Evolutionary conservation across 2,329 filamentous ascomycete genomes (phyloP), one percentile per base, ranked within the genome.

Genomic region (Scorias spongiosa): DNA sequence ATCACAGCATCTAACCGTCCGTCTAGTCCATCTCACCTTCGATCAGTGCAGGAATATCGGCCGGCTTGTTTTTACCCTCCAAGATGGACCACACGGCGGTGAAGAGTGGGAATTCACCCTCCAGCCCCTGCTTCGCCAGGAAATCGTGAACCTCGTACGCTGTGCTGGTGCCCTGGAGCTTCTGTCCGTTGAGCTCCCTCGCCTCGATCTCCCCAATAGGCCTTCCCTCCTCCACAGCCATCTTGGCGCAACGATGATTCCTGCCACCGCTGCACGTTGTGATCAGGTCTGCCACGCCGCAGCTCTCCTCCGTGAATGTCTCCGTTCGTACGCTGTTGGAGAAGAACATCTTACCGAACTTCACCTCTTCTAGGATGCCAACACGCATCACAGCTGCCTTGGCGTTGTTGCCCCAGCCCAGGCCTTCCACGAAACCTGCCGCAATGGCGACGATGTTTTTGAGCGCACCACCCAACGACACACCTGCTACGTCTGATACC

Each of bases 371-470:
- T 54, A 95, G 74, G 39, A 98, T 76, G 7, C 91, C 91, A 15
- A 96, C 82, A 37, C 91, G 84, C 86, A 98, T 96, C 48, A 98
- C 81, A 39, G 91, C 91, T n/a, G 91, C 87, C 69, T 98, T 96
- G 52, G 89, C 89, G 55, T 96, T 98, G 69, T 96, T 88, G 57
- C 91, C 91, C 89, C 91, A 98, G 51, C 89, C 89, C 48, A 89
- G 77, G 30, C 91, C 91, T 51, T 94, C 86, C 39, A 96, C 87
- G 63, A 93, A 98, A 46, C 91, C 91, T 29, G 91, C 88, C 5
- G 87, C 89, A 14, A 98, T 70, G 5, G 91, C 91, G 44, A 98
- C 85, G 51, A 98, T 81, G 69, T 98, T 98, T 73, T 98, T 98
- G 54, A 98, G 70, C 0, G 91, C 91, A 48, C 91, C 91, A 38